A percentile compares a stretch with the other conserved stretches of the same genome.
Conservation (phyloP, 169 alveolate species). For the Neospora caninum region DNA sequence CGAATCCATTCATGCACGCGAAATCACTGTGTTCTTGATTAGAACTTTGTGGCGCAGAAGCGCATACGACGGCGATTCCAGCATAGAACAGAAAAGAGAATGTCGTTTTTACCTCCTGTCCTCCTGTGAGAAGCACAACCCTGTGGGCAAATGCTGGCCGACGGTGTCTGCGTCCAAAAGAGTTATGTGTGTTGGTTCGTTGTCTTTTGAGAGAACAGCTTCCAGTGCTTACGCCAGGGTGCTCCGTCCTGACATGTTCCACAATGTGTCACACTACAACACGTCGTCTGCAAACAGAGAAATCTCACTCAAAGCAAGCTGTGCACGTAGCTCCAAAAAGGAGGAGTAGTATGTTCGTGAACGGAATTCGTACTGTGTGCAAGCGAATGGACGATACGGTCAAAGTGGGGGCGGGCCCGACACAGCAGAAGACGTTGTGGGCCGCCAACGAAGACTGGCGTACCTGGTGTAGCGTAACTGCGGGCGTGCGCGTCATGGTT, state of each 20-base stretch:
- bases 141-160: constrained; percentile 56
- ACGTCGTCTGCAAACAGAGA: too few species aligned
- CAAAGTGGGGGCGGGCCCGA: too few species aligned
- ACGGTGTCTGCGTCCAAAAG: constrained; percentile 71
- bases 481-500: too few species aligned
- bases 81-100: neutral
- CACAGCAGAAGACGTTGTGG: too few species aligned
- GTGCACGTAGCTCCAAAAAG: neutral
- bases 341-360: too few species aligned
- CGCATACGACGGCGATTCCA: neutral
- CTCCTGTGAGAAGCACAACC: constrained; percentile 64
- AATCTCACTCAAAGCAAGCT: neutral
- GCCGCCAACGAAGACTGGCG: too few species aligned
- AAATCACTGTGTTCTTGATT: neutral
- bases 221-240: constrained; percentile 69
- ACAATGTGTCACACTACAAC: too few species aligned
- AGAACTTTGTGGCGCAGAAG: neutral
- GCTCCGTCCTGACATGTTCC: constrained; percentile 62
- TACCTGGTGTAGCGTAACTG: too few species aligned
- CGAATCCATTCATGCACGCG: too few species aligned
- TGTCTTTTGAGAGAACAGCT: constrained; percentile 32
- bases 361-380: too few species aligned
- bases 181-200: constrained; percentile 57
- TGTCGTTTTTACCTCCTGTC: constrained; percentile 59
- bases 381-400: too few species aligned